Base-by-base conservation (phyloP, 495 filamentous ascomycete genomes). In the Xylaria grammica region DNA sequence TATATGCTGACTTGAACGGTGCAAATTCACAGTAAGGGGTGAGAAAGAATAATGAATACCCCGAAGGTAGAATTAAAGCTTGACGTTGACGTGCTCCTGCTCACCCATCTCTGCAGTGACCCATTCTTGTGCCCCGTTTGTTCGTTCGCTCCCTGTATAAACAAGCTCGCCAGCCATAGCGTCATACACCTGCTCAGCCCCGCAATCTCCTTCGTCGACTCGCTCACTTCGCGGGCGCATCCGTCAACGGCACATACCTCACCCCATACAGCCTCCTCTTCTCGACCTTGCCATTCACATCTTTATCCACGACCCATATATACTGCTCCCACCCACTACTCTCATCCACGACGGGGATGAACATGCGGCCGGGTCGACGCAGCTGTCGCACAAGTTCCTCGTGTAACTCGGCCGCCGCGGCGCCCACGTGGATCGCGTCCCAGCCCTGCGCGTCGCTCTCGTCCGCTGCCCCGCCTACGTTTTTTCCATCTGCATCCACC, bases 361-460 rank as follows among this genome's bases (percentile, higher is more conserved):
- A 96, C 81, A 96, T 86, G 60, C 82, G 78, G 17, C 95, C 95
- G 0, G 94, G 94, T 4, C 84, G 80, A 64, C 85, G 86, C 69
- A 99, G 77, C 76, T 98, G 95, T 45, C 89, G 85, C 50, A 96
- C 74, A 68, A 99, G 75, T 65, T 83, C 82, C 40, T 84, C 70
- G 72, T 97, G 94, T 51, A 96, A 78, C 68, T 84, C 82, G 67
- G 77, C 82, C 15, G 96, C 94, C 24, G 92, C 92, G 2, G 95
- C 95, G 0, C 95, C 95, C 10, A 99, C 95, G 74, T 98, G 95
- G 61, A 99, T 97, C 9, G 92, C 95, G 83, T 99, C 94, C 82
- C 86, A 89, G 20, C 76, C 75, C 30, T 83, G 88, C 17, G 75
- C 71, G 10, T 69, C 64, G 11, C 68, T 66, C 48, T 74, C 74